Evolutionary conservation across 352 stramenopile genomes (phyloP).

Genomic region (Achlya hypogyna): DNA sequence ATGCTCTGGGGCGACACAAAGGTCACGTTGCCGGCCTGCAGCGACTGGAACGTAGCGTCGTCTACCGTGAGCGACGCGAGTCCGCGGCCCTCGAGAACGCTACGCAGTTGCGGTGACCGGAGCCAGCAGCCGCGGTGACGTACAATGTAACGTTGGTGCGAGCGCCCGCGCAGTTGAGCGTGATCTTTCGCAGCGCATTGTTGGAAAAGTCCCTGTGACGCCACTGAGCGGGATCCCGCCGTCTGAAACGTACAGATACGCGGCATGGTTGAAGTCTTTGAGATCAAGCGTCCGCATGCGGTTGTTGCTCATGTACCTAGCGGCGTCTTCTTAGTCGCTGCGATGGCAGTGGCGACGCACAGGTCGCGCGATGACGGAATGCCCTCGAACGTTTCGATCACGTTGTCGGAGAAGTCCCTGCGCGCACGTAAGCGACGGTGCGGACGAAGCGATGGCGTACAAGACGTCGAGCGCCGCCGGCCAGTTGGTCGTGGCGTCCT

Average conservation of each 20-base stretch:
- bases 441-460: not conserved
- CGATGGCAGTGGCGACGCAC: not conserved
- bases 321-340: not conserved
- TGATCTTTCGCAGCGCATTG: not conserved
- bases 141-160: not conserved
- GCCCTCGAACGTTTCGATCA: not conserved
- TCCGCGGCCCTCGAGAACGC: not conserved
- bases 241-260: not conserved
- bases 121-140: not conserved
- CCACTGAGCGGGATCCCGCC: no score
- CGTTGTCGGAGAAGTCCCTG: not conserved
- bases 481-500: not conserved
- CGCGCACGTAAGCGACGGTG: not conserved
- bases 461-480: not conserved
- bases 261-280: not conserved
- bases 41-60: not conserved
- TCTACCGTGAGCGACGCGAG: not conserved
- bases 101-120: not conserved
- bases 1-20: not conserved
- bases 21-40: not conserved
- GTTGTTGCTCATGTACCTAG: not conserved
- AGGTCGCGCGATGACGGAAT: not conserved
- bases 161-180: not conserved
- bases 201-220: not conserved
- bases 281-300: not conserved